Percentiles rank a stretch among this genome's conserved stretches.
Evolutionary conservation across 208 protist genomes (phyloP).

Genomic region (Wallacemonas sp.): DNA sequence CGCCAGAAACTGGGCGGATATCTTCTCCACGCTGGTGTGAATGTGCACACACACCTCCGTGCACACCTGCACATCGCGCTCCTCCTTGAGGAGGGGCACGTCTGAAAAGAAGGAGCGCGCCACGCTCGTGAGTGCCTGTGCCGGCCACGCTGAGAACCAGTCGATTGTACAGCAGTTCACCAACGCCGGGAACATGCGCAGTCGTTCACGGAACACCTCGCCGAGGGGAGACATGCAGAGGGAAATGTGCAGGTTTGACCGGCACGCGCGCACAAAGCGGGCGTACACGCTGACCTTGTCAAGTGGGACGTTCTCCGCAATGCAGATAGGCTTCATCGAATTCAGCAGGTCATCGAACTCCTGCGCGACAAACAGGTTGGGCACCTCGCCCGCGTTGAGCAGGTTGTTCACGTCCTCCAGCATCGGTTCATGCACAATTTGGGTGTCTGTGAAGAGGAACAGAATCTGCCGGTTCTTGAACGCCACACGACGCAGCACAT

Average conservation of each 20-base stretch:
- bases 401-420: slow-evolving; percentile 99
- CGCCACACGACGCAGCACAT: slow-evolving; percentile 88
- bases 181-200: slow-evolving; percentile 98
- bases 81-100: slow-evolving; percentile 33
- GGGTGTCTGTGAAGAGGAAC: slow-evolving; percentile 98
- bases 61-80: slow-evolving; percentile 61
- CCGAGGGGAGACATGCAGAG: slow-evolving; percentile 97
- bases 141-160: slow-evolving; percentile 98
- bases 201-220: slow-evolving; percentile 94
- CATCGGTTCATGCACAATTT: slow-evolving; percentile 97
- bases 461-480: slow-evolving; percentile 96
- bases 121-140: slow-evolving; percentile 94
- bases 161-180: slow-evolving; percentile 99
- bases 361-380: slow-evolving; percentile 95
- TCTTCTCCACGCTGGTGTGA: slow-evolving; percentile 93
- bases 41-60: slow-evolving; percentile 93
- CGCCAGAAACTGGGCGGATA: slow-evolving; percentile 88
- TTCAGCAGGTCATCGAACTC: slow-evolving; percentile 95
- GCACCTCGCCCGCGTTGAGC: slow-evolving; percentile 97
- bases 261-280: slow-evolving; percentile 93
- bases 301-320: slow-evolving; percentile 84
- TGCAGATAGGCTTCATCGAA: slow-evolving; percentile 93
- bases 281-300: slow-evolving; percentile 96
- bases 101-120: slow-evolving; percentile 86
- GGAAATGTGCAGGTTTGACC: slow-evolving; percentile 95